These are phyloP conservation scores for Kwoniella sp. DNA, from an alignment of 768 basidiomycete genomes.

Conservation along the genomic window DNA sequence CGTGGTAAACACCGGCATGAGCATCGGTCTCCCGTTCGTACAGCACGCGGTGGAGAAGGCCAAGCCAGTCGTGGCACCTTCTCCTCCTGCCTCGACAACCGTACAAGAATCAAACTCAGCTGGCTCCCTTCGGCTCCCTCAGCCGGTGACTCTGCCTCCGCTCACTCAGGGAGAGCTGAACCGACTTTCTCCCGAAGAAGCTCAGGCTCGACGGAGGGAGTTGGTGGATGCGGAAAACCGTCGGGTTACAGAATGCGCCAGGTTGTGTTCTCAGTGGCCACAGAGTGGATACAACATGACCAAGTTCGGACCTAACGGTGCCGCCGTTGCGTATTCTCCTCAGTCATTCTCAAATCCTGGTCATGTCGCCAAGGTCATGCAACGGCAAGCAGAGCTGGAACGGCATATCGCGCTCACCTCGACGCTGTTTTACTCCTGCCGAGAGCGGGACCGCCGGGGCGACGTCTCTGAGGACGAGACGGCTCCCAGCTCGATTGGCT, in stretches of 20 bases:
- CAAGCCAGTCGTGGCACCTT: neutral
- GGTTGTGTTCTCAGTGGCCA: slow-evolving; percentile 46
- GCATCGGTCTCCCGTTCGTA: slow-evolving; percentile 22
- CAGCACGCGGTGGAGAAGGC: slow-evolving; percentile 8
- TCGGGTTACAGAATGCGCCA: slow-evolving; percentile 34
- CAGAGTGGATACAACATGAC: slow-evolving; percentile 41
- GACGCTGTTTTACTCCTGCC: slow-evolving; percentile 25
- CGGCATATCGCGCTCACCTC: slow-evolving; percentile 9
- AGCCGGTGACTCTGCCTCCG: too few relatives aligned
- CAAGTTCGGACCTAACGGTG: slow-evolving; percentile 41
- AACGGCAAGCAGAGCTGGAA: slow-evolving; percentile 42
- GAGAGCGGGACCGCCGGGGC: neutral
- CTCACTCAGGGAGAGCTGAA: slow-evolving; percentile 10
- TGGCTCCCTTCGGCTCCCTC: too few relatives aligned
- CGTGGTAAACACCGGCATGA: slow-evolving; percentile 28
- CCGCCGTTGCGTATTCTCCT: slow-evolving; percentile 36
- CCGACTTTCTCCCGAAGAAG: slow-evolving; percentile 11
- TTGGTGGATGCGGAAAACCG: slow-evolving; percentile 32
- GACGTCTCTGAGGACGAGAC: slow-evolving; percentile 12
- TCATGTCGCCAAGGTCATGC: slow-evolving; percentile 38
- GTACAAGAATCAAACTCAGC: too few relatives aligned
- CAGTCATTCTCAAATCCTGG: slow-evolving; percentile 40
- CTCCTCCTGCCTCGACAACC: too few relatives aligned
- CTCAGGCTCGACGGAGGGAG: slow-evolving; percentile 12
- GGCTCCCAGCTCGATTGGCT: slow-evolving; percentile 7